Evolutionary conservation across 805 yeast species (phyloP).

Genomic region (Torulaspora quercuum): DNA sequence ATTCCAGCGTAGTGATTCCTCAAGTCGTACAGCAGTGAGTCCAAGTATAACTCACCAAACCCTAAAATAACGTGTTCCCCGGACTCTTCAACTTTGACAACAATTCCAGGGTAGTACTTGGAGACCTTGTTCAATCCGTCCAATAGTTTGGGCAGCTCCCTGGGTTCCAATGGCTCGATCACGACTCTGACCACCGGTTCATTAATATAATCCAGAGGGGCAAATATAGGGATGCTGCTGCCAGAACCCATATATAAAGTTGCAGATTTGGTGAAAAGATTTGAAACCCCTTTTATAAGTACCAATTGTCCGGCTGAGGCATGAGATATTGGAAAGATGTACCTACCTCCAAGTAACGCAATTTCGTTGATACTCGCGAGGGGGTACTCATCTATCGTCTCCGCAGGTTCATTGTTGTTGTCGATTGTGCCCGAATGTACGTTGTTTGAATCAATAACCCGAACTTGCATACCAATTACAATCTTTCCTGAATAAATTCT

Average conservation of each 20-base stretch:
- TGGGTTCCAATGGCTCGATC: constrained; percentile 74
- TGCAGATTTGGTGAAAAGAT: constrained; percentile 56
- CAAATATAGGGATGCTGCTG: constrained; percentile 21
- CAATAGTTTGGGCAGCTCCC: constrained; percentile 69
- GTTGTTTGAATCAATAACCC: constrained; percentile 46
- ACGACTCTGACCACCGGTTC: constrained; percentile 74
- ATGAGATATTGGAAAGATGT: constrained; percentile 50
- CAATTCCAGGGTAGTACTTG: constrained; percentile 61
- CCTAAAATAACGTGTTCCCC: constrained; percentile 83
- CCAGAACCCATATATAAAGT: constrained; percentile 43
- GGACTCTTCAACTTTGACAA: constrained; percentile 75
- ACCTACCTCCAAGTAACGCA: constrained; percentile 66
- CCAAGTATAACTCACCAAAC: constrained; percentile 84
- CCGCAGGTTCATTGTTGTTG: constrained; percentile 36
- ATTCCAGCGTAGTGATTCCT: constrained; percentile 59
- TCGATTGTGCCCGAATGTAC: constrained; percentile 13
- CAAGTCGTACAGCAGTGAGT: constrained; percentile 75
- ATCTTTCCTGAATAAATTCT: constrained; percentile 63
- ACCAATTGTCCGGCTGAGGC: constrained; percentile 68
- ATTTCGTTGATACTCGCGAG: constrained; percentile 42
- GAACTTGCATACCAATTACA: constrained; percentile 44
- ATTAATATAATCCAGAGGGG: constrained; percentile 42
- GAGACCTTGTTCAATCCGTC: constrained; percentile 64
- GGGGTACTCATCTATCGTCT: constrained; percentile 44
- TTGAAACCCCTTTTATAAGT: constrained; percentile 60